Conservation (phyloP, 345 rosid species). For the Gossypium rotundifolium region DNA sequence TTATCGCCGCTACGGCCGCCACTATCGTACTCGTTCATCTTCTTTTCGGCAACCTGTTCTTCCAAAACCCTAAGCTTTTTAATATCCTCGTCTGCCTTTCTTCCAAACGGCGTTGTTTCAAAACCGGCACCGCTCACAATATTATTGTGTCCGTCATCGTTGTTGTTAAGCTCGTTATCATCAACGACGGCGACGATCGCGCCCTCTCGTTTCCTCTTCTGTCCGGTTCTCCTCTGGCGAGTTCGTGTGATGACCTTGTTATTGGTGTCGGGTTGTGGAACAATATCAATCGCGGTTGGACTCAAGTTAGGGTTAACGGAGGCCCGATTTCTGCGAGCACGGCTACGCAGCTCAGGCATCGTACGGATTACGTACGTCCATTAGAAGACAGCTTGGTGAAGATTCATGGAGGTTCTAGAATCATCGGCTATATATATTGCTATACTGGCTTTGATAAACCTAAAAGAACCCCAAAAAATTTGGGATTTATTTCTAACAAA, state of each 20-base stretch:
- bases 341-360: conserved; percentile 55
- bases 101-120: conserved; percentile 20
- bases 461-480: background rate
- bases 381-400: conserved; percentile 3
- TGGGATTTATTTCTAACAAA: background rate
- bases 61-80: conserved; percentile 20
- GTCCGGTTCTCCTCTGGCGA: conserved; percentile 19
- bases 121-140: conserved; percentile 10
- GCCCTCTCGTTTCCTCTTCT: conserved; percentile 11
- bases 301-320: conserved; percentile 16
- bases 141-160: background rate
- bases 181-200: conserved; percentile 23
- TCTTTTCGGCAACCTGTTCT: conserved; percentile 28
- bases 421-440: conserved; percentile 10
- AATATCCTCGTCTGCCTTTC: conserved; percentile 11
- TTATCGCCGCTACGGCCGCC: conserved; percentile 68
- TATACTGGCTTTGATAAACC: too few species aligned
- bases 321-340: conserved; percentile 36
- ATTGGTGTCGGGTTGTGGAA: conserved; percentile 10
- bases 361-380: conserved; percentile 20
- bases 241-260: background rate
- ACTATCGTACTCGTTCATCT: conserved; percentile 70
- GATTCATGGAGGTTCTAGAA: conserved; percentile 39
- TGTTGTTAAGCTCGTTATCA: background rate
- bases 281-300: conserved; percentile 18